These are phyloP conservation scores for Termitomyces eurrhizus DNA, from an alignment of 768 basidiomycete species.

Conservation along the genomic window DNA sequence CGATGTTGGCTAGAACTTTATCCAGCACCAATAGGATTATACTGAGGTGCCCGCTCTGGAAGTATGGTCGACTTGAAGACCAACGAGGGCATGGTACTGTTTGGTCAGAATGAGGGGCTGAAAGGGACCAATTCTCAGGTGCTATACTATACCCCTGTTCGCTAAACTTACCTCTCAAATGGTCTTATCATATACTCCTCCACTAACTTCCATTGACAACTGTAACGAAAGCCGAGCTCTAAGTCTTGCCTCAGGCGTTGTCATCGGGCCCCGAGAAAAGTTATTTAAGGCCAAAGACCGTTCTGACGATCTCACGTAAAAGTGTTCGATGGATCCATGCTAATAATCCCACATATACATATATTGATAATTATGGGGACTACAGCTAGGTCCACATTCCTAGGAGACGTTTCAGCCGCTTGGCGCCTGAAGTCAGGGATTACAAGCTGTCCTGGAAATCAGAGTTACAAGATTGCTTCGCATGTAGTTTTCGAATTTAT, in stretches of 20 bases:
- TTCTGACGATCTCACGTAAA: no score
- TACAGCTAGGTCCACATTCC: constrained; percentile 20
- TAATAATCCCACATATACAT: constrained; percentile 14
- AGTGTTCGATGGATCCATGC: constrained; percentile 14
- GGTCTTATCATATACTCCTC: constrained; percentile 25
- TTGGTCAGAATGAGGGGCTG: constrained; percentile 8
- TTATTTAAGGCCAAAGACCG: no score
- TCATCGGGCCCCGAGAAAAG: no score
- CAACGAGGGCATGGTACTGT: constrained; percentile 25
- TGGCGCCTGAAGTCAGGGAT: constrained; percentile 19
- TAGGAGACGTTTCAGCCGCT: constrained; percentile 19
- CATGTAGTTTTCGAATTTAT: background rate
- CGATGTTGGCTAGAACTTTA: background rate
- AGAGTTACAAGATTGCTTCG: constrained; percentile 9
- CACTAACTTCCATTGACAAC: constrained; percentile 23
- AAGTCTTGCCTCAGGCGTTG: no score
- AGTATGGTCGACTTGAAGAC: constrained; percentile 18
- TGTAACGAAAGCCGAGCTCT: constrained; percentile 19
- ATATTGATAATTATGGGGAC: no score
- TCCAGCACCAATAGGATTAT: constrained; percentile 4
- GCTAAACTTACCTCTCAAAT: background rate
- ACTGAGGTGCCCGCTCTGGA: constrained; percentile 22
- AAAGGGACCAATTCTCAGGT: background rate
- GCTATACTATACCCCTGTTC: background rate
- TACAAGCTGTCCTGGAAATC: constrained; percentile 22